These are phyloP conservation scores for Thelonectria blattea DNA, from an alignment of 2,329 filamentous ascomycete genomes.

Conservation along the genomic window DNA sequence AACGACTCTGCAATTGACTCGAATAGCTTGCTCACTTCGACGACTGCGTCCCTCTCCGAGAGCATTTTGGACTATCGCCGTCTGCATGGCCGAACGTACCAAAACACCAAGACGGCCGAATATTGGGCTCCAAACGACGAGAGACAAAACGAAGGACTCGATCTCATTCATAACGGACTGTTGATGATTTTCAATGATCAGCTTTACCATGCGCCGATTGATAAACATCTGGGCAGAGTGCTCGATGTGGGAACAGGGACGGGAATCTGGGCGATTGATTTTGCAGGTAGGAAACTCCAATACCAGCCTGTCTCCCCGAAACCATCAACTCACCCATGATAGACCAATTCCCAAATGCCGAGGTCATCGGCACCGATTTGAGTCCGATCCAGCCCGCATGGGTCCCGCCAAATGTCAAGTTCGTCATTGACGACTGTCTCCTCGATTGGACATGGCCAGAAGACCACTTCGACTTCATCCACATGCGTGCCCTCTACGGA, in stretches of 20 bases:
- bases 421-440: constrained; percentile 18
- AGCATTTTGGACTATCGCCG: constrained; percentile 43
- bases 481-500: constrained; percentile 8
- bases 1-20: constrained; percentile 6
- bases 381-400: constrained; percentile 58
- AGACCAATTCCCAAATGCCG: constrained; percentile 50
- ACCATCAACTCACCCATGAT: constrained; percentile 19
- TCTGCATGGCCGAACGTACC: constrained; percentile 42
- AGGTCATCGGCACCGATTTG: constrained; percentile 58
- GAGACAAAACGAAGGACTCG: constrained; percentile 33
- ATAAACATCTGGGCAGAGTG: constrained; percentile 50
- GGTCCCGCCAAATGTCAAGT: constrained; percentile 20
- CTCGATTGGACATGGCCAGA: constrained; percentile 11
- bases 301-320: not conserved
- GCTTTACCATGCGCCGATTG: constrained; percentile 34
- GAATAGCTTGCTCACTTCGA: constrained; percentile 30
- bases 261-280: constrained; percentile 46
- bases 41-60: constrained; percentile 41
- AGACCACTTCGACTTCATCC: constrained; percentile 11
- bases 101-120: constrained; percentile 37
- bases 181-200: constrained; percentile 31
- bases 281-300: constrained; percentile 13
- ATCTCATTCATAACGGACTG: constrained; percentile 37
- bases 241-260: constrained; percentile 22
- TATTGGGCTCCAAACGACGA: constrained; percentile 41